Percentiles rank a stretch among this genome's conserved stretches.
Evolutionary conservation across 495 filamentous ascomycete species (phyloP).

Genomic region (Viridothelium virens): DNA sequence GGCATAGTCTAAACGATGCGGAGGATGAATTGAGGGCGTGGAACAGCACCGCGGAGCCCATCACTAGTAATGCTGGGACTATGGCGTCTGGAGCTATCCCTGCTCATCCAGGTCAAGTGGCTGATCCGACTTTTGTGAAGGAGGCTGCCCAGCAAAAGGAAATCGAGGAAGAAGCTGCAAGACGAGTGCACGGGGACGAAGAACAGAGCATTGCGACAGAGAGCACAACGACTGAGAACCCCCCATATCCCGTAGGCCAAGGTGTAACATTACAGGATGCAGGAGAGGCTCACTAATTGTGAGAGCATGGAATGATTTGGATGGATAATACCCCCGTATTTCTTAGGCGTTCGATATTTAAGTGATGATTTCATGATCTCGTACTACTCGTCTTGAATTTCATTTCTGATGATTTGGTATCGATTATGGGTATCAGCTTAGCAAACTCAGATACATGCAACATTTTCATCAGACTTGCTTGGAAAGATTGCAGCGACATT

Average conservation of each 20-base stretch:
- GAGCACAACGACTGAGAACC: neutral
- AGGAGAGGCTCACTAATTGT: neutral
- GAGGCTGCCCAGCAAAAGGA: slow-evolving; percentile 7
- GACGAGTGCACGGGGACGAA: neutral
- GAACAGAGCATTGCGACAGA: neutral
- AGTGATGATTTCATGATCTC: neutral
- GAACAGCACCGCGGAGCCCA: slow-evolving; percentile 52
- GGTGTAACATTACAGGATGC: neutral
- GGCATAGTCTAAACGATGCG: slow-evolving; percentile 83
- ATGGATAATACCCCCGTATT: neutral
- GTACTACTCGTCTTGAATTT: neutral
- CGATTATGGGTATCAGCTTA: neutral
- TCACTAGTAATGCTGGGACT: slow-evolving; percentile 36
- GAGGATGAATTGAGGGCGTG: slow-evolving; percentile 79
- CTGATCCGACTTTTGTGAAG: neutral
- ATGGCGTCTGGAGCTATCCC: slow-evolving; percentile 31
- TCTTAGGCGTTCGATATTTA: neutral
- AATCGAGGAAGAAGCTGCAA: slow-evolving; percentile 4
- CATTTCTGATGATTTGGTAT: neutral
- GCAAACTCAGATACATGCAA: neutral
- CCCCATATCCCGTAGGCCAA: neutral
- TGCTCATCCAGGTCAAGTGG: slow-evolving; percentile 11
- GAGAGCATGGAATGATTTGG: neutral
- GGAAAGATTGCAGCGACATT: neutral
- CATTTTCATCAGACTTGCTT: neutral